Evolutionary conservation across 306 rosid species (phyloP), one percentile per base, ranked within the genome.

Genomic region (Calophaca sinica): DNA sequence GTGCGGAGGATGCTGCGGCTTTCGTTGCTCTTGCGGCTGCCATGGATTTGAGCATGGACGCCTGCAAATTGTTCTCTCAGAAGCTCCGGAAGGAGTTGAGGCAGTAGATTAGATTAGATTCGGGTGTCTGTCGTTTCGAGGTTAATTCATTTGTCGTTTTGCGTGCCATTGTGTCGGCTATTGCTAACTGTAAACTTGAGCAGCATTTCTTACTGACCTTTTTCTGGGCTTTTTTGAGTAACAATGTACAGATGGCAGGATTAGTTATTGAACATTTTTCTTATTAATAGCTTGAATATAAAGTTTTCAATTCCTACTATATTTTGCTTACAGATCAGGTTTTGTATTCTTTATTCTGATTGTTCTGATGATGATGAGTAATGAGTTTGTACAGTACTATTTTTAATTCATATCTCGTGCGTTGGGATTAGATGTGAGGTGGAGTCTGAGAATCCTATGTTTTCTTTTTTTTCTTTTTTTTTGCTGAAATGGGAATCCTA

Each of bases 11-110:
- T 58, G 87, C 87, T 2, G 87, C 87, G 3, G 83, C 85, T 1
- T 84, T 80, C 66, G 87, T 84, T 41, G 87, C 87, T 1, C 82
- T 84, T 6, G 87, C 87, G 3, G 87, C 87, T 2, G 88, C 88
- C 32, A 49, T 84, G 86, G 88, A 84, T 69, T 70, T 84, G 83
- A 81, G 88, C 9, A 78, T 84, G 69, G 88, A 84, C 29, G 88
- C 88, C 3, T 84, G 88, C 76, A 78, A 81, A 35, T 35, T 81
- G 52, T 84, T 81, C 63, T 84, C 86, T 7, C 83, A 78, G 42
- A 84, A 81, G 76, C 81, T 84, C 64, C 76, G 88, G 12, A 84
- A 81, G 75, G 85, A 84, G 81, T 44, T 84, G 68, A 53, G 88
- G 49, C 88, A 74, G 72, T 81, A 72, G 75, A 76, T 55, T n/a